phyloP scores from a whole-genome alignment of 495 filamentous ascomycete species.

The Gamarada debralockiae region DNA sequence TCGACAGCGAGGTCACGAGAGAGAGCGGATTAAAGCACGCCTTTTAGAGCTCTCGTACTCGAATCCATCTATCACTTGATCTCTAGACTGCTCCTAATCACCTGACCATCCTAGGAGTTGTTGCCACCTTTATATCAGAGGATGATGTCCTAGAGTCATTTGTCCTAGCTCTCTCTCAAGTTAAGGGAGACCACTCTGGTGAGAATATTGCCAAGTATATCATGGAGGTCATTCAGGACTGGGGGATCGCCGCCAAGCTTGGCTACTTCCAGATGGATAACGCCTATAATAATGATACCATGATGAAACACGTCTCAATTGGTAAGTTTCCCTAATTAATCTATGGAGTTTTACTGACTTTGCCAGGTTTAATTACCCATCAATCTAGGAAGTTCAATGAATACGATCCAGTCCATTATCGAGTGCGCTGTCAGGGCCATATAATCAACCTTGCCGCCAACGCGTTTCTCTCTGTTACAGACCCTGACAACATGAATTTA shows the following conservation, averaged over 20 bases:
- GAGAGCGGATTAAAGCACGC: not conserved
- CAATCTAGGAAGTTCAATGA: not conserved
- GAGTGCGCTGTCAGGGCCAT: slow-evolving; percentile 17
- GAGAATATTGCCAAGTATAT: slow-evolving; percentile 7
- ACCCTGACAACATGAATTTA: not conserved
- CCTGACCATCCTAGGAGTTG: not conserved
- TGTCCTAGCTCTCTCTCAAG: not conserved
- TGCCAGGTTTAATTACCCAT: no score
- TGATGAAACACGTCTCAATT: not conserved
- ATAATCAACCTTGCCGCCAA: slow-evolving; percentile 9
- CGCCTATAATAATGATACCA: slow-evolving; percentile 14
- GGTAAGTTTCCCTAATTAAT: not conserved
- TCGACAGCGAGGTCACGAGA: not conserved
- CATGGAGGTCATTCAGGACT: slow-evolving; percentile 8
- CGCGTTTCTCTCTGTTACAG: slow-evolving; percentile 10
- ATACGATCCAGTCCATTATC: slow-evolving; percentile 8
- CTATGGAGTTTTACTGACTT: no score
- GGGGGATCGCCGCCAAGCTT: slow-evolving; percentile 10
- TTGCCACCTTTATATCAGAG: not conserved
- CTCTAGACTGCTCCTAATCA: not conserved
- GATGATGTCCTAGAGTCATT: not conserved
- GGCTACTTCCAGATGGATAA: slow-evolving; percentile 23
- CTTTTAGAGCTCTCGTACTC: not conserved
- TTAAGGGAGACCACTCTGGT: slow-evolving; percentile 11
- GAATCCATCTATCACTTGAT: not conserved